phyloP scores from a whole-genome alignment of 2,329 filamentous ascomycete genomes.

The Aspergillus quadrilineatus region DNA sequence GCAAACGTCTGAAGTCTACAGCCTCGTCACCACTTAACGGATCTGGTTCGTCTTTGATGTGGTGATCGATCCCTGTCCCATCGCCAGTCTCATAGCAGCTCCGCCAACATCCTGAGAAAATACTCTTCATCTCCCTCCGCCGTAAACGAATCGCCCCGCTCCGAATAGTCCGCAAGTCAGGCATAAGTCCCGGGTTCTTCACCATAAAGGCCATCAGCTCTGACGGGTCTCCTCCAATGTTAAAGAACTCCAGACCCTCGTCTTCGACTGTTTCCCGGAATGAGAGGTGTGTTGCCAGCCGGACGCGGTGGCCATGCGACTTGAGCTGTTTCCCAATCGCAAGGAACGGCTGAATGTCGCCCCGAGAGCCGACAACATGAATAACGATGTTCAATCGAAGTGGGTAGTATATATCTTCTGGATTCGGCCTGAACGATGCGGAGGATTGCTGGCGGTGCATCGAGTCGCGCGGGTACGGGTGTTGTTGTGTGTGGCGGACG shows the following conservation, averaged over 20 bases:
- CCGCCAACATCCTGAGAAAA: conserved; percentile 82
- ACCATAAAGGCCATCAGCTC: conserved; percentile 89
- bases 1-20: conserved; percentile 49
- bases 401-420: conserved; percentile 10
- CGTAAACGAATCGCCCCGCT: conserved; percentile 75
- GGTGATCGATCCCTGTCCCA: conserved; percentile 53
- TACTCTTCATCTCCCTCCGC: conserved; percentile 71
- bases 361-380: conserved; percentile 71
- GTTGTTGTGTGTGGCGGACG: conserved; percentile 51
- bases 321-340: conserved; percentile 66
- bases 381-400: conserved; percentile 62
- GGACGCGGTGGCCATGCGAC: conserved; percentile 68
- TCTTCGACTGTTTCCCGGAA: conserved; percentile 69
- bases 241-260: conserved; percentile 72
- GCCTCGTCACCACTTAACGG: conserved; percentile 29
- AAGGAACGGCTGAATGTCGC: conserved; percentile 74
- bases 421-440: background rate
- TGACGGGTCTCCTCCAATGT: conserved; percentile 71
- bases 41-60: conserved; percentile 50
- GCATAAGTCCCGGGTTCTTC: conserved; percentile 82
- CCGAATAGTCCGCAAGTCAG: conserved; percentile 72
- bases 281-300: conserved; percentile 69
- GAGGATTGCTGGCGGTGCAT: conserved; percentile 11
- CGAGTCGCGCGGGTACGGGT: background rate
- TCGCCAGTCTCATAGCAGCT: conserved; percentile 79